Base-by-base conservation (phyloP, 805 yeast species). In the Kazachstania taianensis region DNA sequence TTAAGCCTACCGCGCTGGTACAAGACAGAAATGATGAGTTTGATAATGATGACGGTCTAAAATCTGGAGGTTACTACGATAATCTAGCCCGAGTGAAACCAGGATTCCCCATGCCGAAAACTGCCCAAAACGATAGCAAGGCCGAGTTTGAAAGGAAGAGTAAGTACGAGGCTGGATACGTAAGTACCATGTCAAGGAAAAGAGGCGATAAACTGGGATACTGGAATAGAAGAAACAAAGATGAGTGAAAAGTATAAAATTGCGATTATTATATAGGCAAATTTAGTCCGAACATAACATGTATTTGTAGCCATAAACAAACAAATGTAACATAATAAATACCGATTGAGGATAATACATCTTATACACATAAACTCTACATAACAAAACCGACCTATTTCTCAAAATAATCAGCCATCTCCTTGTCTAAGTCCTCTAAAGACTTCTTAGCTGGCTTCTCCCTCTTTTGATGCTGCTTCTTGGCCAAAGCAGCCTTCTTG, bases 391-490 rank as follows among this genome's bases (percentile, higher is more conserved):
- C 47, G 38, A 52, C 47, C 41, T 52, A 54, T 36, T 62, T 62
- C 44, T 75, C 77, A 51, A 89, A 87, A 67, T 89, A 89, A 58
- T 87, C 97, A 44, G 86, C 81, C 98, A 92, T 89, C 67, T 89
- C 97, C 59, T 87, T 94, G 65, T 92, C 98, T 57, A 89, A 75
- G 65, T 92, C 89, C 61, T 83, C 97, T 45, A 82, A 70, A 36
- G 94, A 77, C 73, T 86, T 86, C 65, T 72, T 70, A 41, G 67
- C 69, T 41, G 70, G 67, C 47, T 57, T 62, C 46, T 56, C 63
- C 48, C 51, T 48, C 48, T 51, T 63, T 41, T 49, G 53, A 41
- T 62, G 59, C 33, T 52, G 56, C 39, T 55, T 56, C 50, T 53
- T 59, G 38, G 57, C 60, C 36, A 57, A 53, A 31, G 53, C 52